Evolutionary conservation across 2,329 filamentous ascomycete species (phyloP).

Genomic region (Elsinoe australis): DNA sequence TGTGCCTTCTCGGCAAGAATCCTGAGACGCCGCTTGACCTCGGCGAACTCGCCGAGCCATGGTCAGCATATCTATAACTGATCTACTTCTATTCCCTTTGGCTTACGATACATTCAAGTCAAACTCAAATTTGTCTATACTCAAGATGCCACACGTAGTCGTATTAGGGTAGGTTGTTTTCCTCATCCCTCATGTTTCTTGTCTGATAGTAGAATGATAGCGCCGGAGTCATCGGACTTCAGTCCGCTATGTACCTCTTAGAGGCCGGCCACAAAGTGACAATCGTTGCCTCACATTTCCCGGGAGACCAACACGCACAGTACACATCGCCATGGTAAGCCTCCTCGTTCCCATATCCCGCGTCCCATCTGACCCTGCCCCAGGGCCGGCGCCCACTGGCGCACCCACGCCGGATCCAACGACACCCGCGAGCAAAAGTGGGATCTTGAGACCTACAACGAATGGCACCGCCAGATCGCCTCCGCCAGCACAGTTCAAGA

Average conservation of each 20-base stretch:
- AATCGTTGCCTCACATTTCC: constrained; percentile 38
- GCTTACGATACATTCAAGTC: too few relatives aligned
- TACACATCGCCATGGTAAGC: constrained; percentile 41
- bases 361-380: constrained; percentile 7
- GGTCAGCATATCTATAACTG: too few relatives aligned
- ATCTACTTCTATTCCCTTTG: neutral
- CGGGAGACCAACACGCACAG: constrained; percentile 35
- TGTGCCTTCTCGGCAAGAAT: neutral
- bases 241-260: constrained; percentile 38
- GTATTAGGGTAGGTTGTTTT: constrained; percentile 5
- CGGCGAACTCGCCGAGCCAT: neutral
- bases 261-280: constrained; percentile 37
- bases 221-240: constrained; percentile 43
- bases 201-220: constrained; percentile 22
- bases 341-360: neutral
- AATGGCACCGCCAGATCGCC: constrained; percentile 33
- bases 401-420: constrained; percentile 33
- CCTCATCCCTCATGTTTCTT: neutral
- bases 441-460: constrained; percentile 38
- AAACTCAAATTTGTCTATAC: too few relatives aligned
- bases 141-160: constrained; percentile 12
- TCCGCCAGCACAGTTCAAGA: constrained; percentile 25
- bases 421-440: constrained; percentile 33
- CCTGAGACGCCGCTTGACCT: neutral
- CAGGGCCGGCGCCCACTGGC: constrained; percentile 45